These are phyloP conservation scores for Lichtheimia ornata DNA, from an alignment of 371 early-diverging fungal species.

Conservation along the genomic window DNA sequence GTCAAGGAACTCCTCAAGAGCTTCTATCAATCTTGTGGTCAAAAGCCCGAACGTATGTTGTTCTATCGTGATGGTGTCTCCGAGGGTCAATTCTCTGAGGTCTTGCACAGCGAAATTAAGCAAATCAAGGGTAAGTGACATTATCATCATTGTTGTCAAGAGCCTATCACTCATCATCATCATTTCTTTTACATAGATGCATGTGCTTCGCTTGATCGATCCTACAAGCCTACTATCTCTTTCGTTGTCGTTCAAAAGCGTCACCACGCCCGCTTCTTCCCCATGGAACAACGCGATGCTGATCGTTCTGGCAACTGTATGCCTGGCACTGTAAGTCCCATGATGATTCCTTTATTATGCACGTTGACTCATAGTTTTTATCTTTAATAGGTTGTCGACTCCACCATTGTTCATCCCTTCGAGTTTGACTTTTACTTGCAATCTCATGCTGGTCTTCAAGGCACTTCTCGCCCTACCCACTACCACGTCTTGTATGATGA, in stretches of 20 bases:
- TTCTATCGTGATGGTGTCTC: slow-evolving; percentile 96
- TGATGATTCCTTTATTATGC: neutral
- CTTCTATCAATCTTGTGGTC: slow-evolving; percentile 72
- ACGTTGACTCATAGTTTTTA: neutral
- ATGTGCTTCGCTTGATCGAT: slow-evolving; percentile 61
- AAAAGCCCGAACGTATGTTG: slow-evolving; percentile 86
- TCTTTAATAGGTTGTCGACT: slow-evolving; percentile 29
- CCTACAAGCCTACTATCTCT: slow-evolving; percentile 83
- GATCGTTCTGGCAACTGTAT: slow-evolving; percentile 34
- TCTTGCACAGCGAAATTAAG: slow-evolving; percentile 80
- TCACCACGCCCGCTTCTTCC: slow-evolving; percentile 92
- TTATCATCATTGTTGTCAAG: no score
- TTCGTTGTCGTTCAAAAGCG: slow-evolving; percentile 94
- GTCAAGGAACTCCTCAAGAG: slow-evolving; percentile 80
- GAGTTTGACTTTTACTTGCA: slow-evolving; percentile 51
- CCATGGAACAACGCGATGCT: slow-evolving; percentile 53
- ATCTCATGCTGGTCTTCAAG: slow-evolving; percentile 86
- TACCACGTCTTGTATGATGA: slow-evolving; percentile 87
- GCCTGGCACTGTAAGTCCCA: slow-evolving; percentile 89
- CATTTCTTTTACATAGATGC: slow-evolving; percentile 44
- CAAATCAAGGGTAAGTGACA: slow-evolving; percentile 60
- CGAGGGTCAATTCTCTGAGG: slow-evolving; percentile 87
- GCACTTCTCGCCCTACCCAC: slow-evolving; percentile 87
- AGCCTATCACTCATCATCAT: no score
- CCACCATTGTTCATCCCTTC: neutral